Evolutionary conservation across 768 basidiomycete genomes (phyloP), one percentile per base, ranked within the genome.

Genomic region (Boletus speciosus): DNA sequence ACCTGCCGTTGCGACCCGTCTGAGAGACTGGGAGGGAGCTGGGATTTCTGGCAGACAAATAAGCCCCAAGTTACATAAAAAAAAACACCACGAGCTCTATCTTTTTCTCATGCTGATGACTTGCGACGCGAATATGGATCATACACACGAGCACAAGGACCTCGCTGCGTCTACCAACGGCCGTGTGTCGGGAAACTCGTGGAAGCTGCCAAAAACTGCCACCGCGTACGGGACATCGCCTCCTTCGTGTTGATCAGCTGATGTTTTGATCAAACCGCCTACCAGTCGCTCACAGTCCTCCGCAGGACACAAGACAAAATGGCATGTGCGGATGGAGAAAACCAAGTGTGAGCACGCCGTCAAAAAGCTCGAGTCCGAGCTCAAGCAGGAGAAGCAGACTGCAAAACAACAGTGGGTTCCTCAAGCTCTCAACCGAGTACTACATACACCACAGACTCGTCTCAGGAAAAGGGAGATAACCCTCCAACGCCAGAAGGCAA

Each of bases 361-460:
- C 56, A 92, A 89, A 70, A 84, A 86, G 66, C 74, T 93, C 31
- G 76, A 90, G 69, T 63, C 68, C 10, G 90, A 90, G 58, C 77
- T 93, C 59, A 86, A 81, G 66, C 84, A 87, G 43, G 90, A 92
- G 68, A 91, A 90, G 62, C 73, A 78, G 60, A 80, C 83, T 5
- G 90, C 90, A 62, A 72, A 78, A 44, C 74, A 78, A 57, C 77
- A 85, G 89, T 84, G 55, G 51, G 71, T 65, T 25, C 9, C 6
- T 27, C 25, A 27, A 5, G 5, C 25, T 44, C 38, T 47, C 36
- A 15, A 32, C 7, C 42, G 29, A 16, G 25, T 34, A 15, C 23
- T 35, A 44, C n/a, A 35, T 23, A 31, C 21, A 29, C 38, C 47
- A 43, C 27, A 49, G 35, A 60, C 45, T 16, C 37, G 51, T 56